Evolutionary conservation across 1,139 yeast species (phyloP).

Genomic region (Yamadazyma blattariae): DNA sequence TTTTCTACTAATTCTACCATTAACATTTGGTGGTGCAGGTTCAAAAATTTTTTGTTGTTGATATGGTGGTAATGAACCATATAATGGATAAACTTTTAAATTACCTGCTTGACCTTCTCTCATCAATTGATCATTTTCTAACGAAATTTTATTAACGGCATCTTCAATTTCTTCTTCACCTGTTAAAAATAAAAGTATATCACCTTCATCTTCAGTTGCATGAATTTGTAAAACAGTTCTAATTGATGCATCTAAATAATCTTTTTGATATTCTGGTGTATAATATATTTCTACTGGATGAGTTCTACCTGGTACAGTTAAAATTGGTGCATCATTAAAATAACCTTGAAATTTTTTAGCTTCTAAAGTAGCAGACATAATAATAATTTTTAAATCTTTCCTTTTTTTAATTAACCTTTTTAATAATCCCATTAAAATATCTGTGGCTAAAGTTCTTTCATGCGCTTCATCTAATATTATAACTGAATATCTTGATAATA

Average conservation of each 20-base stretch:
- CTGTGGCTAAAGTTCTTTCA: slow-evolving; percentile 95
- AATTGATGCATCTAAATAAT: slow-evolving; percentile 90
- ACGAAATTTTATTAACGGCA: slow-evolving; percentile 82
- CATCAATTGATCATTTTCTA: slow-evolving; percentile 84
- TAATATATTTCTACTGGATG: slow-evolving; percentile 96
- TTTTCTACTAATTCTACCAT: slow-evolving; percentile 89
- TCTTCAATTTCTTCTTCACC: slow-evolving; percentile 99
- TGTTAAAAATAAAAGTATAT: slow-evolving; percentile 80
- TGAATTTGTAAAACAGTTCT: slow-evolving; percentile 94
- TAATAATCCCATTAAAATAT: slow-evolving; percentile 91
- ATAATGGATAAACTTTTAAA: slow-evolving; percentile 81
- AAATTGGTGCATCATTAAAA: slow-evolving; percentile 86
- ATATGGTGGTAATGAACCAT: slow-evolving; percentile 94
- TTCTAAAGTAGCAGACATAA: slow-evolving; percentile 97
- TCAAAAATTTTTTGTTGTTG: slow-evolving; percentile 93
- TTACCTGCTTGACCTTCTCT: slow-evolving; percentile 93
- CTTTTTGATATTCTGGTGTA: slow-evolving; percentile 95
- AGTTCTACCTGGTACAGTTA: slow-evolving; percentile 98
- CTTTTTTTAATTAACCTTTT: slow-evolving; percentile 79
- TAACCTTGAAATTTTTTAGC: slow-evolving; percentile 93
- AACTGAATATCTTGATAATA: slow-evolving; percentile 76
- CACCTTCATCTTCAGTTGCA: slow-evolving; percentile 95
- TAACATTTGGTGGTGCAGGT: slow-evolving; percentile 75
- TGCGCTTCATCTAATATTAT: slow-evolving; percentile 97
- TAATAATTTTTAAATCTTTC: slow-evolving; percentile 84